A percentile compares a stretch with the other conserved stretches of the same genome.
Conservation (phyloP, 1,139 yeast species). For the Yamadazyma dushanensis region DNA sequence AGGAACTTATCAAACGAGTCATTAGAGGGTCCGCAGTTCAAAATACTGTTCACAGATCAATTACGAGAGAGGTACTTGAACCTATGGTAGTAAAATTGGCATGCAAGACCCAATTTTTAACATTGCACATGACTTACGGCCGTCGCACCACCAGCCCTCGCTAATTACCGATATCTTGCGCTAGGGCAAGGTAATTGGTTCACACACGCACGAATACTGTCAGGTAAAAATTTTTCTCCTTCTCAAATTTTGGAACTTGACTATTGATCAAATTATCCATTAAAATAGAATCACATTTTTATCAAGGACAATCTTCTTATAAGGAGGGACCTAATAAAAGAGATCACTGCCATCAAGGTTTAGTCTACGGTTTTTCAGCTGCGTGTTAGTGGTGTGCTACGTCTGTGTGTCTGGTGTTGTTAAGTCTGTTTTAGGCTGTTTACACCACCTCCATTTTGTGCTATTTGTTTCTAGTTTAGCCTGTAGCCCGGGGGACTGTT, state of each 20-base stretch:
- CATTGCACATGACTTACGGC: neutral
- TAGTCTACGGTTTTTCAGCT: slow-evolving; percentile 2
- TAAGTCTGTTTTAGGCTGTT: neutral
- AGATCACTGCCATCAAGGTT: neutral
- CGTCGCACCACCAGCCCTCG: neutral
- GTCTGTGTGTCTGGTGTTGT: slow-evolving; percentile 4
- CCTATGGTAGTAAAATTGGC: no score
- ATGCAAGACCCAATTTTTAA: no score
- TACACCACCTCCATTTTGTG: neutral
- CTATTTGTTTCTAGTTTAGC: neutral
- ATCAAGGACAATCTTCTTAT: no score
- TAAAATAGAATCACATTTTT: neutral
- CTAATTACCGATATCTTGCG: no score
- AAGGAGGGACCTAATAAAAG: no score
- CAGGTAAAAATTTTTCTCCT: slow-evolving; percentile 2
- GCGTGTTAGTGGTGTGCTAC: slow-evolving; percentile 6
- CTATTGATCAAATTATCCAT: slow-evolving; percentile 1
- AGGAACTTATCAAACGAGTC: no score
- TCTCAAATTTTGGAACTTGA: neutral
- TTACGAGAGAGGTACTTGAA: no score
- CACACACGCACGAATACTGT: neutral
- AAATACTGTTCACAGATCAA: no score
- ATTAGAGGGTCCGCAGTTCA: no score
- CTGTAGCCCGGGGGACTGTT: no score
- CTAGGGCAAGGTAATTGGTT: neutral